These are phyloP conservation scores for Solanum medicagineum DNA, from an alignment of 257 asterid genomes.

Conservation along the genomic window DNA sequence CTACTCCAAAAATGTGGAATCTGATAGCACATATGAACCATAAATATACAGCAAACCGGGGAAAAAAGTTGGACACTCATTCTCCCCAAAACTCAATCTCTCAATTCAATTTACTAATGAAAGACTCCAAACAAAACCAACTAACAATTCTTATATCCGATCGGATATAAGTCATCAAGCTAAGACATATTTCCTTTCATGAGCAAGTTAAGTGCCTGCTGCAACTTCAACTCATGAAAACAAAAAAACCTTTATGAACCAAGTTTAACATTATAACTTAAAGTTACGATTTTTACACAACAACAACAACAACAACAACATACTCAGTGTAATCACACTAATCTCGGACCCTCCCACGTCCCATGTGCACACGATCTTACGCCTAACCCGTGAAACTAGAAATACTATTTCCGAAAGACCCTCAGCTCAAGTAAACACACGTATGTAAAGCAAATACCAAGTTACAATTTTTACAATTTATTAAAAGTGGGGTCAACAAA, in stretches of 20 bases:
- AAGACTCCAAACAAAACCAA: neutral
- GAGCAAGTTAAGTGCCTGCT: neutral
- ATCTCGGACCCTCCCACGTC: too few species aligned
- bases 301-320: neutral
- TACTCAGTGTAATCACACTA: neutral
- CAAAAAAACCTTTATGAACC: neutral
- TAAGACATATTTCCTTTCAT: neutral
- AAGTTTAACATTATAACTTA: neutral
- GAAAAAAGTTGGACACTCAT: neutral
- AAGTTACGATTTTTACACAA: neutral
- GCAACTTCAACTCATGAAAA: neutral
- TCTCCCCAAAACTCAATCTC: neutral
- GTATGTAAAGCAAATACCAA: neutral
- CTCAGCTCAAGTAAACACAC: neutral
- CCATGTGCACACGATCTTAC: neutral
- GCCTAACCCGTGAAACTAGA: neutral
- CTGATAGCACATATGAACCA: neutral
- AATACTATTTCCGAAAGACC: neutral
- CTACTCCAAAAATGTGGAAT: neutral
- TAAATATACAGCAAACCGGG: neutral
- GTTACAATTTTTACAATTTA: neutral
- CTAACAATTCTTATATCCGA: neutral
- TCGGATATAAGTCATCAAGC: neutral
- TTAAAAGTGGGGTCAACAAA: neutral
- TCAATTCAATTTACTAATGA: neutral